Conservation (phyloP, 371 early-diverging fungal species). For the Vairimorpha apis region DNA sequence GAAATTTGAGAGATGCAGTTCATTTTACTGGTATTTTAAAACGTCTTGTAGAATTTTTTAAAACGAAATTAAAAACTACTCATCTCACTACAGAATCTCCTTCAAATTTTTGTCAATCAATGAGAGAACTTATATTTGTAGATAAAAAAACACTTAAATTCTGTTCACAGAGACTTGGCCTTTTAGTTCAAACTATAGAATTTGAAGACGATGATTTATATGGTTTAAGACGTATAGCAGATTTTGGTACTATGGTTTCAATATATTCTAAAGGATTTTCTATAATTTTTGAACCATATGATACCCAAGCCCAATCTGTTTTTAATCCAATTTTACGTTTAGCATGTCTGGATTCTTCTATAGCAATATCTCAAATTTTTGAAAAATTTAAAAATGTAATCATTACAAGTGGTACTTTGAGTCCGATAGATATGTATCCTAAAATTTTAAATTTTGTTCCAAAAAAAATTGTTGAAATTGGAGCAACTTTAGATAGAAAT, state of each 20-base stretch:
- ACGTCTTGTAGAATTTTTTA: conserved; percentile 92
- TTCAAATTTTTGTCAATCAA: conserved; percentile 76
- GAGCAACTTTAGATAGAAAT: conserved; percentile 78
- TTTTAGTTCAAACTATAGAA: conserved; percentile 78
- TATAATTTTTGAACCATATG: conserved; percentile 92
- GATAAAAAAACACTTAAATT: conserved; percentile 56
- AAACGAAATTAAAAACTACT: conserved; percentile 87
- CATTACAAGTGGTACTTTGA: conserved; percentile 96
- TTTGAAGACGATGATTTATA: conserved; percentile 77
- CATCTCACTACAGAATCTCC: conserved; percentile 93
- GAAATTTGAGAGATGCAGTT: conserved; percentile 87
- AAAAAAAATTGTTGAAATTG: conserved; percentile 73
- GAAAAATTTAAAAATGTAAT: conserved; percentile 85
- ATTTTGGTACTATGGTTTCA: conserved; percentile 84
- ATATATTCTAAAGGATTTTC: conserved; percentile 91
- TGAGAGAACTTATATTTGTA: conserved; percentile 68
- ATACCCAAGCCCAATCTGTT: conserved; percentile 75
- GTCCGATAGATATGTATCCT: conserved; percentile 96
- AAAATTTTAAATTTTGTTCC: conserved; percentile 80
- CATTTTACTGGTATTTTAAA: conserved; percentile 91
- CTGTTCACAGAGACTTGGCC: conserved; percentile 73
- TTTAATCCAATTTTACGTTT: conserved; percentile 68
- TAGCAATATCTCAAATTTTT: conserved; percentile 90
- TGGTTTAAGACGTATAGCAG: conserved; percentile 75
- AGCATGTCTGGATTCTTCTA: conserved; percentile 87